phyloP scores from a whole-genome alignment of 2,329 filamentous ascomycete genomes.

The Hymenoscyphus albidus region DNA sequence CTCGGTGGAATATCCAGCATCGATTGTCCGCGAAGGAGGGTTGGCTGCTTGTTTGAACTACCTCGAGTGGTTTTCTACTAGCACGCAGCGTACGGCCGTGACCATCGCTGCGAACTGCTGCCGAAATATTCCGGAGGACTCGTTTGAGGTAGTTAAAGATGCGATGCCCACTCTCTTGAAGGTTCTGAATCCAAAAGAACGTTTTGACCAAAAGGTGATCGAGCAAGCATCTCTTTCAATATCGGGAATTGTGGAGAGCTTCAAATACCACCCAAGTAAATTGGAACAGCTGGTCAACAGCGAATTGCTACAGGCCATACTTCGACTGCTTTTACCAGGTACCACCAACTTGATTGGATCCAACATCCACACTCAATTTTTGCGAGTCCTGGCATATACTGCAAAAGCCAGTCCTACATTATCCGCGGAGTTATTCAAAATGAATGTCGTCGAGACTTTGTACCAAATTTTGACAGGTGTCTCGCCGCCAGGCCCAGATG shows the following conservation, averaged over 20 bases:
- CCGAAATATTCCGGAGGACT: constrained; percentile 91
- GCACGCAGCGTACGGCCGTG: constrained; percentile 92
- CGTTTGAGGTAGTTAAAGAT: constrained; percentile 84
- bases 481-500: constrained; percentile 75
- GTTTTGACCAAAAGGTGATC: constrained; percentile 80
- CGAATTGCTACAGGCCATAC: constrained; percentile 77
- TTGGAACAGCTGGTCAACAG: constrained; percentile 90
- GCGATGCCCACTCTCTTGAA: constrained; percentile 95
- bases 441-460: constrained; percentile 94
- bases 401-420: constrained; percentile 83
- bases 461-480: constrained; percentile 97
- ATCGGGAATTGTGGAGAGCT: constrained; percentile 93
- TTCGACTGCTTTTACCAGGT: constrained; percentile 84
- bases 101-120: constrained; percentile 98
- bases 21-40: constrained; percentile 93
- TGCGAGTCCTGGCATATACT: constrained; percentile 85
- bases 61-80: constrained; percentile 95
- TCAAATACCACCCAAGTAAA: constrained; percentile 81
- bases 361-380: constrained; percentile 93
- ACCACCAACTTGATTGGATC: constrained; percentile 93
- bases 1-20: constrained; percentile 89
- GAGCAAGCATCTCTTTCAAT: constrained; percentile 96
- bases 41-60: constrained; percentile 94
- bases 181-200: constrained; percentile 72
- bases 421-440: constrained; percentile 86